Evolutionary conservation across 2,329 filamentous ascomycete genomes (phyloP), one percentile per base, ranked within the genome.

Genomic region (Thelonectria olida): DNA sequence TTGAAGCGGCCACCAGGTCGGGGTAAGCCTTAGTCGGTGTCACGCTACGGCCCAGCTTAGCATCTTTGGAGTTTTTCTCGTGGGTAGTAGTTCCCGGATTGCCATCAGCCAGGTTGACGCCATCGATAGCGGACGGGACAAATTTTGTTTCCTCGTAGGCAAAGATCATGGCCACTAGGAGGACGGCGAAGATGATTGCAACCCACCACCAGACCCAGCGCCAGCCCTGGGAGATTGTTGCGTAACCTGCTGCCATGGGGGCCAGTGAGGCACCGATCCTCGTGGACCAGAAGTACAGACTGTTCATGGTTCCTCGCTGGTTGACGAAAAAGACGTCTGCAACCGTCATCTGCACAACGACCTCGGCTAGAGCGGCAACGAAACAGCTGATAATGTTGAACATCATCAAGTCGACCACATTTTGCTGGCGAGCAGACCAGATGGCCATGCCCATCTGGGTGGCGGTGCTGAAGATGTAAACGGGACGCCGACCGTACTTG

Each of bases 341-440:
- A 25, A 75, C 69, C 0, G 77, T 80, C 48, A 80, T 77, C 49
- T 79, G 77, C 1, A 74, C 76, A 12, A 78, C 74, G 0, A 75
- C 73, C 56, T 81, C 78, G 36, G 77, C 77, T 5, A 78, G 74
- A 5, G 79, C 76, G 9, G 77, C 79, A 3, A 73, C 73, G 13
- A 79, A 52, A 0, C 79, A 75, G 10, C 72, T 69, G 0, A 76
- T 45, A 12, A 74, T 22, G 27, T 84, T 83, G 34, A 77, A 74
- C 1, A 76, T 67, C 67, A 81, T 78, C 47, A 82, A 69, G 36
- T 86, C 82, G 0, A 67, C 77, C 1, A 73, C 72, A 0, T 72
- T 82, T 25, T 78, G 62, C 38, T 80, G 77, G 17, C 73, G 75
- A 0, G 83, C 83, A 4, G 73, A 73, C 82, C 82, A 85, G 20